Percentiles rank a stretch among this genome's conserved stretches.
Evolutionary conservation across 208 protist species (phyloP).

Genomic region (Leishmania lainsoni): DNA sequence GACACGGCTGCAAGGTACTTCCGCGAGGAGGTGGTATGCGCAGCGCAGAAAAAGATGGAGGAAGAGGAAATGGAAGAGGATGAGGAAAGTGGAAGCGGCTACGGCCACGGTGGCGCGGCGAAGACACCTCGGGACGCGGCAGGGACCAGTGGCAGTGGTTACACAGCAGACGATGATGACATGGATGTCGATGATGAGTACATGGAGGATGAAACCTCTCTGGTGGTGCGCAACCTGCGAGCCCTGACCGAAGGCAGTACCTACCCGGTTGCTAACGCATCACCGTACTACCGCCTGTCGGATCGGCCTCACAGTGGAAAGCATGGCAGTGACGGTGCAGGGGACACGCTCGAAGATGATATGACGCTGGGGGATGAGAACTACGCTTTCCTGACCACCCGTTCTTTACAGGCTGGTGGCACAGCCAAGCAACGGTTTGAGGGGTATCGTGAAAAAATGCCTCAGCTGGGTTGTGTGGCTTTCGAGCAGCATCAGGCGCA

Average conservation of each 20-base stretch:
- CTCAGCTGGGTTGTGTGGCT: constrained; percentile 38
- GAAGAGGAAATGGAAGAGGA: constrained; percentile 27
- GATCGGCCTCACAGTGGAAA: constrained; percentile 3
- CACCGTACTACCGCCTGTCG: constrained; percentile 17
- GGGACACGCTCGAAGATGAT: constrained; percentile 17
- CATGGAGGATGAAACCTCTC: constrained; percentile 18
- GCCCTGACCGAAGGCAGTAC: constrained; percentile 26
- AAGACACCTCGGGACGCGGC: neutral
- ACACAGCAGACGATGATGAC: neutral
- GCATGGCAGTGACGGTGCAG: neutral
- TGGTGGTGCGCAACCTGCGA: constrained; percentile 28
- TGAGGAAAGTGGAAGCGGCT: neutral
- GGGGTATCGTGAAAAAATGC: constrained; percentile 36
- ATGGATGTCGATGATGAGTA: constrained; percentile 18
- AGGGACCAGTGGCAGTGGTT: neutral
- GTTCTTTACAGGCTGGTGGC: constrained; percentile 6
- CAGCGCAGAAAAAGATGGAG: constrained; percentile 37
- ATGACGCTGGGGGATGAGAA: constrained; percentile 27
- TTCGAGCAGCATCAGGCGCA: constrained; percentile 45
- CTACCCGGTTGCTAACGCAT: neutral
- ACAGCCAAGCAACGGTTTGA: constrained; percentile 25
- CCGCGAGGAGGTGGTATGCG: constrained; percentile 38
- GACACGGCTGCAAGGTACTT: constrained; percentile 51
- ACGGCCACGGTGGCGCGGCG: neutral
- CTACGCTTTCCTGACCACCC: constrained; percentile 16